Evolutionary conservation across 768 basidiomycete species (phyloP), one percentile per base, ranked within the genome.

Genomic region (Psilocybe cubensis): DNA sequence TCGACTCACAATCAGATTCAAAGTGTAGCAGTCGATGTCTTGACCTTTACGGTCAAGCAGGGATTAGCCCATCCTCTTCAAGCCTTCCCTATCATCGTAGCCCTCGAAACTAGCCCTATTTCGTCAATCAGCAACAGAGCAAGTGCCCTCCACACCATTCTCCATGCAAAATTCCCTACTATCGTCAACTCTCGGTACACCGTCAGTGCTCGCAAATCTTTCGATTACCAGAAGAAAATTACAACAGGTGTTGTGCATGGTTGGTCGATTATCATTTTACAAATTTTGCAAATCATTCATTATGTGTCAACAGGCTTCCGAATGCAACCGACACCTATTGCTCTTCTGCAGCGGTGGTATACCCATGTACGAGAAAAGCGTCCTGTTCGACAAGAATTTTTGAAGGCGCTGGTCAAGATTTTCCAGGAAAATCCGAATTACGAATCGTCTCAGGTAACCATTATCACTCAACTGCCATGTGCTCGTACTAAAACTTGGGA

Each of bases 61-160:
- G 97, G 97, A 2, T 79, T 98, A 50, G 93, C 94, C 4, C 96
- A 98, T 73, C 97, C 97, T 0, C 80, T 99, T 5, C 91, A 93
- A 78, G 96, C 93, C 29, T 89, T 97, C 70, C 95, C 96, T 0
- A 83, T 94, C 23, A 89, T 98, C 54, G 84, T 98, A 8, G 92
- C 95, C 5, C 80, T 98, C n/a, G 96, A 98, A 73, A 97, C 96
- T 0, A 90, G 89, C 63, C 78, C 88, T 8, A 79, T 79, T 33
- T 57, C 74, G 0, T 68, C 71, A 3, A 74, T 95, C 29, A 87
- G 89, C 58, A 80, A 83, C 38, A 84, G 94, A 55, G 97, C 96
- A 0, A 88, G 80, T 55, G 83, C 87, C 0, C 74, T 98, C 12
- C 96, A 98, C 66, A 75, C 88, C 0, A 81, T 91, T 27, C 74